Percentiles rank a stretch among this genome's conserved stretches.
Evolutionary conservation across 495 filamentous ascomycete species (phyloP).

Genomic region (Penicillium herquei): DNA sequence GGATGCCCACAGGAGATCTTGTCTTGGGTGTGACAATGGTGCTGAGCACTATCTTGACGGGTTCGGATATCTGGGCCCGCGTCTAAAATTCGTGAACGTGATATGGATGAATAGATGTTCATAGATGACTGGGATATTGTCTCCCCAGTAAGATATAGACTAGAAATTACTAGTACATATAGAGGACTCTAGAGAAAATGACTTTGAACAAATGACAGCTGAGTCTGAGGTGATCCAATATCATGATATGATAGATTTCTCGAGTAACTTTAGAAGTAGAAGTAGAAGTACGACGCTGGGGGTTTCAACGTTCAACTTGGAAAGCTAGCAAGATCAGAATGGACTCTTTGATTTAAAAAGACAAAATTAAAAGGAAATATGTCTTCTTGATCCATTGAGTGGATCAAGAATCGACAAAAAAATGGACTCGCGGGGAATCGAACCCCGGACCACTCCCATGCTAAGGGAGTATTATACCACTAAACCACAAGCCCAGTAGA

Average conservation of each 20-base stretch:
- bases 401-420: conserved; percentile 14
- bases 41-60: conserved; percentile 56
- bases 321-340: too few species aligned
- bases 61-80: conserved; percentile 53
- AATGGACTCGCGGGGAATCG: conserved; percentile 54
- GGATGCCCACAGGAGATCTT: conserved; percentile 46
- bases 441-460: conserved; percentile 57
- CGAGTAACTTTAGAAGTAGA: too few species aligned
- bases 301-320: too few species aligned
- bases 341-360: too few species aligned
- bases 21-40: conserved; percentile 53
- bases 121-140: neutral
- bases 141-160: too few species aligned
- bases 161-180: neutral
- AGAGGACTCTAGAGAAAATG: neutral
- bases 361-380: too few species aligned
- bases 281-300: too few species aligned
- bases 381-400: too few species aligned
- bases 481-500: conserved; percentile 44
- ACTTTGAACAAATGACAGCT: too few species aligned
- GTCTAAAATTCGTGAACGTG: conserved; percentile 7
- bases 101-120: neutral
- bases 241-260: too few species aligned
- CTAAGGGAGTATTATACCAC: conserved; percentile 48
- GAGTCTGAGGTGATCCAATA: too few species aligned